Evolutionary conservation across 2,329 filamentous ascomycete species (phyloP), one percentile per base, ranked within the genome.

Genomic region (Trichoderma guizhouense): DNA sequence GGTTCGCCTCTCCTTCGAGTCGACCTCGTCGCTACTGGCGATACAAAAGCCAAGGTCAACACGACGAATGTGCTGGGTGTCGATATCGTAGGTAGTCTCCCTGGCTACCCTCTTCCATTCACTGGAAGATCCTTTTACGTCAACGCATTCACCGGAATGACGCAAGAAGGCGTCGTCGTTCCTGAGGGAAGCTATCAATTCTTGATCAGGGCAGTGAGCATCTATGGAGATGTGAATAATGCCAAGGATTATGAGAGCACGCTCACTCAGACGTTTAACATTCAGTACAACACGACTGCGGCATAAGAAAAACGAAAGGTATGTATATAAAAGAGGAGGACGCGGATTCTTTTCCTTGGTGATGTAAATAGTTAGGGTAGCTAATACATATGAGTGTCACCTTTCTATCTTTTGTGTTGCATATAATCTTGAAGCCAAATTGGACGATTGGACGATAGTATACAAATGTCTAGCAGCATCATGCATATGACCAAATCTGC

Each of bases 151-250:
- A 60, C 55, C 1, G 65, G 65, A 43, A 68, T 68, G 65, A 68
- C 65, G 5, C 65, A 60, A 26, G 64, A 68, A 12, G 53, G 53
- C 1, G 32, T 24, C 3, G 34, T 58, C 7, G 32, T 39, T 36
- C 65, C 65, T 24, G 65, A 58, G 30, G 65, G 65, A 32, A 68
- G 26, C 26, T 68, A 68, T n/a, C 26, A 32, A 14, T 68, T 68
- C 26, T 3, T 60, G 15, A 24, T 68, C 6, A 55, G 65, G 18
- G 65, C 65, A 3, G 24, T 43, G n/a, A 68, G 9, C 28, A 58
- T 68, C 15, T 68, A 68, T 15, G 65, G 65, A 26, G 55, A 68
- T 21, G 53, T 32, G n/a, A 60, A 47, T 3, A 68, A 68, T 18
- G 32, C 65, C 4, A 28, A 68, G 7, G 55, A 68, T 26, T 68